phyloP scores from a whole-genome alignment of 2,329 filamentous ascomycete genomes.

The Dendrostoma leiphaemia region DNA sequence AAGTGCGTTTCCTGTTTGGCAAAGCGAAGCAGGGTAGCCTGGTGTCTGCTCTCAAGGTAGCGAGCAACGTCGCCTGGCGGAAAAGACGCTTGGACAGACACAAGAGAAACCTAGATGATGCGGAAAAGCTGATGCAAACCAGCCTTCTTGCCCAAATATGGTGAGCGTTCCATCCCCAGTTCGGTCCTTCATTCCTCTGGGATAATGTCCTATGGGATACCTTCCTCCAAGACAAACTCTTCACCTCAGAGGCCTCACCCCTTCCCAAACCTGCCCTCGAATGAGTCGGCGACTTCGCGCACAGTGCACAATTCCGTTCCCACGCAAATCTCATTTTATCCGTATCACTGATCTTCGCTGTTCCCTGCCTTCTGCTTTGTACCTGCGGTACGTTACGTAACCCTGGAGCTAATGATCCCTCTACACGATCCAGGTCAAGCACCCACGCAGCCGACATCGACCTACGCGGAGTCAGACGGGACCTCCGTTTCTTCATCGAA shows the following conservation, averaged over 20 bases:
- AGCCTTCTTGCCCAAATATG: neutral
- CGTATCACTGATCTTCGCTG: no score
- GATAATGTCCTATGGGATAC: no score
- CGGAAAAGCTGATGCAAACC: neutral
- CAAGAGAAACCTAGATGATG: neutral
- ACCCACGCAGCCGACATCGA: neutral
- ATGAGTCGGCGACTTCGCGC: no score
- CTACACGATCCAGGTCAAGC: neutral
- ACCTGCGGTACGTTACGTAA: no score
- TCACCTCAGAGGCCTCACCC: no score
- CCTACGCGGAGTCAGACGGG: neutral
- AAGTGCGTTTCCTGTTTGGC: neutral
- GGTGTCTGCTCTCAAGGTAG: neutral
- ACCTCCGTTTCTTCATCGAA: neutral
- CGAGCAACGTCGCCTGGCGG: neutral
- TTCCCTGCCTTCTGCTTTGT: no score
- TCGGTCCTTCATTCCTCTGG: no score
- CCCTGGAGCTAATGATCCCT: no score
- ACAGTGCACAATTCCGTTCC: no score
- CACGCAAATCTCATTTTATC: no score
- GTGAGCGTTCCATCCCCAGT: neutral
- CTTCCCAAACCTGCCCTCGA: no score
- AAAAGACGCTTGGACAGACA: constrained; percentile 1
- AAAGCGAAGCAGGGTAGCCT: neutral
- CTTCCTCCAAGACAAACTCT: no score